phyloP scores from a whole-genome alignment of 2,329 filamentous ascomycete species.

The Leptographium wingfieldii region DNA sequence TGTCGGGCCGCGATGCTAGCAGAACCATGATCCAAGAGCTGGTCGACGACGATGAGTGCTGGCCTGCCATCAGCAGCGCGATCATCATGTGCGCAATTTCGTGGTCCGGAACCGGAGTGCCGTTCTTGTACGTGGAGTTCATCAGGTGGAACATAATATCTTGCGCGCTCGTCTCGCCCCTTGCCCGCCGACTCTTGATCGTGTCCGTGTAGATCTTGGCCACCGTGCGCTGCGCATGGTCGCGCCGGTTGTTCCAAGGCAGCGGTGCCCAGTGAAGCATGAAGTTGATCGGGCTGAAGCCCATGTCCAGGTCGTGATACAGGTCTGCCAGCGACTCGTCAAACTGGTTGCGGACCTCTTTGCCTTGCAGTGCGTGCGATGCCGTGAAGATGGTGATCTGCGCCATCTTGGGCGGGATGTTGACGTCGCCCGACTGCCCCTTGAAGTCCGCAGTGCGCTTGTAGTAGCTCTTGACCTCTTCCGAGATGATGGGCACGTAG shows the following conservation, averaged over 20 bases:
- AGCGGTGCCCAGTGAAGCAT: conserved; percentile 68
- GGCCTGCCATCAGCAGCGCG: conserved; percentile 70
- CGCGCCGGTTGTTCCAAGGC: conserved; percentile 61
- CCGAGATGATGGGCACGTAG: conserved; percentile 60
- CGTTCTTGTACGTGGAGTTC: conserved; percentile 64
- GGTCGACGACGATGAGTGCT: conserved; percentile 70
- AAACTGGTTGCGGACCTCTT: conserved; percentile 61
- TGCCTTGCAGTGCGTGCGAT: conserved; percentile 60
- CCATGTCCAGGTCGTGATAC: conserved; percentile 70
- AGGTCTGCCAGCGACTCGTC: conserved; percentile 60
- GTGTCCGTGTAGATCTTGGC: conserved; percentile 62
- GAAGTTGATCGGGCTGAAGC: conserved; percentile 73
- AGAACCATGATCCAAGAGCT: conserved; percentile 66
- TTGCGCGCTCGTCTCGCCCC: conserved; percentile 31
- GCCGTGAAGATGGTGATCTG: conserved; percentile 78
- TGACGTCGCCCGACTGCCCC: conserved; percentile 44
- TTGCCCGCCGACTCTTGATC: conserved; percentile 48
- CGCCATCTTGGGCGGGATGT: conserved; percentile 55
- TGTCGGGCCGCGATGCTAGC: conserved; percentile 55
- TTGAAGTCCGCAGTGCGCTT: conserved; percentile 42
- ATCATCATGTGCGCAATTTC: conserved; percentile 83
- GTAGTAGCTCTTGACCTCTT: conserved; percentile 56
- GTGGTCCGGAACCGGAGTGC: conserved; percentile 53
- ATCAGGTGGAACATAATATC: conserved; percentile 77
- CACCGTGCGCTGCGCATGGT: conserved; percentile 62